Evolutionary conservation across 2,329 filamentous ascomycete species (phyloP).

Genomic region (Pseudogymnoascus sp.): DNA sequence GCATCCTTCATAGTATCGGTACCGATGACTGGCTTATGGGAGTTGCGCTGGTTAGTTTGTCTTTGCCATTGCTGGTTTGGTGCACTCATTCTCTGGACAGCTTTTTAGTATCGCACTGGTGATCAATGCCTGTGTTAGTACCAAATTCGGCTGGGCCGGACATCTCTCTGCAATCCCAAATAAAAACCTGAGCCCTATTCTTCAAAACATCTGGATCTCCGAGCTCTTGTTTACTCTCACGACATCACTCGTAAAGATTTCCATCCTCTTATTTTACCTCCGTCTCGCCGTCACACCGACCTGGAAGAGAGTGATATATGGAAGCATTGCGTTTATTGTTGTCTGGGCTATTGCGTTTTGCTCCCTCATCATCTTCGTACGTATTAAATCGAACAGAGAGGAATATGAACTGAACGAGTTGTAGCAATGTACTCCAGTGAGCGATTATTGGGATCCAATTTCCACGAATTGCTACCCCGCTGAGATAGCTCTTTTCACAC

Average conservation of each 20-base stretch:
- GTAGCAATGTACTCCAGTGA: neutral
- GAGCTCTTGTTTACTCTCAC: neutral
- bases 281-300: neutral
- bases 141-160: neutral
- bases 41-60: neutral
- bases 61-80: neutral
- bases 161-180: neutral
- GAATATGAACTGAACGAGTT: neutral
- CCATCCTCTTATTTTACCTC: neutral
- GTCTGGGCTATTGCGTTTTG: neutral
- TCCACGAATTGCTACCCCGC: neutral
- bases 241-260: neutral
- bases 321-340: neutral
- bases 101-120: neutral
- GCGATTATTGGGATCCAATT: neutral
- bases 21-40: neutral
- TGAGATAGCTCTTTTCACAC: neutral
- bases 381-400: neutral
- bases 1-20: neutral
- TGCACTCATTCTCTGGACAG: neutral
- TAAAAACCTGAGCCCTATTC: neutral
- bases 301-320: neutral
- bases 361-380: neutral
- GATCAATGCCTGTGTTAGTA: neutral
- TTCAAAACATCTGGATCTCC: neutral